Evolutionary conservation across 352 stramenopile genomes (phyloP).

Genomic region (Pythium rhizo-oryzae): DNA sequence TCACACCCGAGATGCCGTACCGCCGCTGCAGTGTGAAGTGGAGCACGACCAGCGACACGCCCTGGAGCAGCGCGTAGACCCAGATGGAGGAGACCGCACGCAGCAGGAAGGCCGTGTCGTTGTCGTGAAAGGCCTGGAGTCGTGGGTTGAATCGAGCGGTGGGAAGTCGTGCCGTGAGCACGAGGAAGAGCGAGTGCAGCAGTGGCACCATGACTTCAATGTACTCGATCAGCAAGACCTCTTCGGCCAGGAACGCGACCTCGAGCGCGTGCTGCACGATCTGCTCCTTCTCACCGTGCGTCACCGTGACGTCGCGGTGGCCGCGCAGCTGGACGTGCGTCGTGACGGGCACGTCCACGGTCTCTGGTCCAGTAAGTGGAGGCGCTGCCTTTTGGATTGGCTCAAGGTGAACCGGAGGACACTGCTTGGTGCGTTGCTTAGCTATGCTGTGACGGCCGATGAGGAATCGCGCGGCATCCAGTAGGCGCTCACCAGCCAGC

Average conservation of each 20-base stretch:
- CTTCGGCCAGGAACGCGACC: neutral
- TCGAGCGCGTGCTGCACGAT: slow-evolving; percentile 24
- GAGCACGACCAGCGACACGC: slow-evolving; percentile 11
- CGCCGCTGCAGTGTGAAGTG: slow-evolving; percentile 23
- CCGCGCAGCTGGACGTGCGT: neutral
- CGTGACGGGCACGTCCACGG: no score
- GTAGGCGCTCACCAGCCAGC: neutral
- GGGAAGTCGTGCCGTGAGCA: slow-evolving; percentile 1
- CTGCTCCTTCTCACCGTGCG: neutral
- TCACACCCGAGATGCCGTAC: slow-evolving; percentile 15
- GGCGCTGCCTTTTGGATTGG: no score
- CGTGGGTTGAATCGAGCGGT: slow-evolving; percentile 18
- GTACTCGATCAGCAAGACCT: slow-evolving; percentile 27
- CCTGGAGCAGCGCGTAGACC: slow-evolving; percentile 22
- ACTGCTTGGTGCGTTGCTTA: no score
- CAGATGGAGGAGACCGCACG: slow-evolving; percentile 4
- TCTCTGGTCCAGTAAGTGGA: no score
- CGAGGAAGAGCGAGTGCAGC: slow-evolving; percentile 19
- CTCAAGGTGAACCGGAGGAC: no score
- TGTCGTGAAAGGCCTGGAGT: slow-evolving; percentile 9
- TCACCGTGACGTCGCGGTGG: neutral
- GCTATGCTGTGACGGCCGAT: neutral
- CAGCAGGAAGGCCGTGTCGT: neutral
- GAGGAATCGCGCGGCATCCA: neutral
- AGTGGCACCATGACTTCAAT: slow-evolving; percentile 26